Evolutionary conservation across 192 early-diverging fungal genomes (phyloP).

Genomic region (Linnemannia zychae): DNA sequence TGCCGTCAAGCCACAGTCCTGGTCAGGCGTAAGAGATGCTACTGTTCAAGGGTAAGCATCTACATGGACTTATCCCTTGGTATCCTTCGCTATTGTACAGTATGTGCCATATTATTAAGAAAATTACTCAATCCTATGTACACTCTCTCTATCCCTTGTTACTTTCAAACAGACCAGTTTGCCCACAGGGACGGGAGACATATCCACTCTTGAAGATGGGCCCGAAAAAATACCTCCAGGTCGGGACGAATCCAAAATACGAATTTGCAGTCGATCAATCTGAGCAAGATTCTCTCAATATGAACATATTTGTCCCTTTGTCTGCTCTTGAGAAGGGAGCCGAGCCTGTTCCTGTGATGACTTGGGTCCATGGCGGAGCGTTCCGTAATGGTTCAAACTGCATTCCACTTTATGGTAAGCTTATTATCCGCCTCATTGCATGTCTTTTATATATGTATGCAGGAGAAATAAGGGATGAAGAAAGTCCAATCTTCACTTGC

Average conservation of each 20-base stretch:
- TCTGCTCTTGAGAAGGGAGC: background rate
- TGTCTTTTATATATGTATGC: background rate
- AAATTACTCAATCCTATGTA: no score
- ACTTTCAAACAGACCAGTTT: background rate
- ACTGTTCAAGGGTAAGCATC: slow-evolving; percentile 21
- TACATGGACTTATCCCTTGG: background rate
- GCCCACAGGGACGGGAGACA: background rate
- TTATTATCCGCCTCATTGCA: background rate
- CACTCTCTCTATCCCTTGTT: no score
- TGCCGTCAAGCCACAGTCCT: slow-evolving; percentile 23
- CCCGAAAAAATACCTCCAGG: background rate
- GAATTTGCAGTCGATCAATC: slow-evolving; percentile 26
- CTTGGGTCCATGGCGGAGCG: slow-evolving; percentile 38
- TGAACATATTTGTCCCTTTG: slow-evolving; percentile 39
- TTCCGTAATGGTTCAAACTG: slow-evolving; percentile 34
- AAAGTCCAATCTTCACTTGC: background rate
- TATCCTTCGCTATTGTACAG: no score
- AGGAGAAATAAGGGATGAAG: background rate
- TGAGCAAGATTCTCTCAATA: slow-evolving; percentile 19
- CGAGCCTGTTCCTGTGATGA: slow-evolving; percentile 26
- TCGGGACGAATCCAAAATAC: slow-evolving; percentile 9
- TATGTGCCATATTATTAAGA: no score
- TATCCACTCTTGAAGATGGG: background rate
- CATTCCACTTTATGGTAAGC: slow-evolving; percentile 23
- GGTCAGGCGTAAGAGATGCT: slow-evolving; percentile 33